Evolutionary conservation across 2,329 filamentous ascomycete genomes (phyloP), one percentile per base, ranked within the genome.

Genomic region (Huntiella bhutanensis): DNA sequence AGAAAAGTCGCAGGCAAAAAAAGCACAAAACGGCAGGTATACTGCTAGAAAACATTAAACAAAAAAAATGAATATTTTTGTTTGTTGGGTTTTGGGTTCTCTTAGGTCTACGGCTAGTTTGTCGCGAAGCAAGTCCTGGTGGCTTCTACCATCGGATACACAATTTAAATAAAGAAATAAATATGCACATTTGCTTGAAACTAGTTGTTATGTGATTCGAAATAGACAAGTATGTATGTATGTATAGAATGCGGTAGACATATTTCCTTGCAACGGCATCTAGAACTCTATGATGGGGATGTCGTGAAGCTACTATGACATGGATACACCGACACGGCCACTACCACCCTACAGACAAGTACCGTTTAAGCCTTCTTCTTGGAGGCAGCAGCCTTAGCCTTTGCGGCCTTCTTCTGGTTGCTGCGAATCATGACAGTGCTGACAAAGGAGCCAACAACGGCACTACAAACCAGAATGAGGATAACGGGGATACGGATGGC

Each of bases 401-500:
- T 98, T 55, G 85, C 79, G 3, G 85, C 85, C 76, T 91, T 95
- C 77, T 96, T 96, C 62, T 82, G 74, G 71, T 95, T 95, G 72
- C 88, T 96, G 62, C 84, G 77, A 67, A 98, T 96, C 91, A 98
- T 98, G 59, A 98, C 88, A 59, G 94, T 79, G 57, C 82, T 81
- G 55, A 98, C 72, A 70, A 98, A 98, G 51, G 85, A 92, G 53
- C 91, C 91, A 51, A 98, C 88, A 50, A 98, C 86, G 50, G 91
- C 86, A 51, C 80, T 87, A 53, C 81, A 87, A 54, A 98, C 71
- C 41, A 98, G 77, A 52, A 95, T 80, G 55, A 98, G 78, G 61
- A 98, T 94, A 56, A 98, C 88, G 55, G 91, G 91, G 58, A 98
- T 91, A 62, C 91, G 87, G 61, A 98, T 94, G 51, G 91, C 91